A percentile compares a stretch with the other conserved stretches of the same genome.
phyloP scores from a whole-genome alignment of 2,329 filamentous ascomycete species.

The Aureobasidium lini region DNA sequence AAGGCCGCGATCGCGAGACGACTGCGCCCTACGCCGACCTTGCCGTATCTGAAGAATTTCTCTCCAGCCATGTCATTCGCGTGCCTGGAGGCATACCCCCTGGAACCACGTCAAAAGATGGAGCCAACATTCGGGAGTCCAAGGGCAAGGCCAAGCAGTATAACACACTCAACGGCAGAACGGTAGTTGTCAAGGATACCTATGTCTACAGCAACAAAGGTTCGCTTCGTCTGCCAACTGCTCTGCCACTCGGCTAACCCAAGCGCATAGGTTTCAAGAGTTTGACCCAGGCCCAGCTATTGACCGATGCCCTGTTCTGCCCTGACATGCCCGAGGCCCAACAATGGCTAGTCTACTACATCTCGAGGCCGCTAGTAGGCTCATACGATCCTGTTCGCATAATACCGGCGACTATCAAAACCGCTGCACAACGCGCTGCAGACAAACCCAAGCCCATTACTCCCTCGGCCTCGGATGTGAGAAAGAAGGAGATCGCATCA shows the following conservation, averaged over 20 bases:
- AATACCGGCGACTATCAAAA: constrained; percentile 50
- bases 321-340: constrained; percentile 81
- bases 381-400: constrained; percentile 70
- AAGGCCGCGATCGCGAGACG: constrained; percentile 79
- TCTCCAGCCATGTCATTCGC: constrained; percentile 92
- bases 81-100: constrained; percentile 54
- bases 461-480: constrained; percentile 37
- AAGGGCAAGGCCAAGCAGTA: constrained; percentile 92
- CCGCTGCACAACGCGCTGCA: constrained; percentile 23
- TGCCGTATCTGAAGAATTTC: constrained; percentile 84
- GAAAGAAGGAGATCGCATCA: constrained; percentile 84
- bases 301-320: constrained; percentile 81
- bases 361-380: constrained; percentile 80
- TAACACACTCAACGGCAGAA: constrained; percentile 84
- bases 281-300: constrained; percentile 78
- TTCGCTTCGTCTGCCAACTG: constrained; percentile 34
- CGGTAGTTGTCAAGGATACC: constrained; percentile 87
- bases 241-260: neutral
- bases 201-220: constrained; percentile 93
- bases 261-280: constrained; percentile 63
- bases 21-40: constrained; percentile 70
- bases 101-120: constrained; percentile 40
- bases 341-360: constrained; percentile 95
- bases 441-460: constrained; percentile 16
- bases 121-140: constrained; percentile 62